Percentiles rank a stretch among this genome's conserved stretches.
Evolutionary conservation across 805 yeast genomes (phyloP).

Genomic region (Yamadazyma laniorum): DNA sequence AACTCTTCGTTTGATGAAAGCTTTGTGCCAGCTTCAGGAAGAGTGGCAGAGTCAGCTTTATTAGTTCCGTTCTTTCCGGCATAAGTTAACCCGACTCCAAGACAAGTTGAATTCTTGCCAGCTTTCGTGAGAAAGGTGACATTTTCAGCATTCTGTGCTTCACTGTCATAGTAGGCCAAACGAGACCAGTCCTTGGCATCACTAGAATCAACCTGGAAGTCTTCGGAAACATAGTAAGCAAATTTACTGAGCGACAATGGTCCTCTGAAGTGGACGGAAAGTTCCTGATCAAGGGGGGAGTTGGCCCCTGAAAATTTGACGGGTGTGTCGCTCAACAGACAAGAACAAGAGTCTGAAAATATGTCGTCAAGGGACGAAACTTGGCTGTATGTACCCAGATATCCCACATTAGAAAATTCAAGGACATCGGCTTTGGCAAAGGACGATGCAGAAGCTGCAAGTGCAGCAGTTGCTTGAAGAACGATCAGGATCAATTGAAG

Average conservation of each 20-base stretch:
- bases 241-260: conserved; percentile 61
- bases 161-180: conserved; percentile 56
- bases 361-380: conserved; percentile 45
- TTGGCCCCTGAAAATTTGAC: conserved; percentile 54
- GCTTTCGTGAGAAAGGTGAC: conserved; percentile 67
- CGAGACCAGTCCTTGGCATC: conserved; percentile 54
- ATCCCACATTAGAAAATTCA: conserved; percentile 56
- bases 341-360: conserved; percentile 45
- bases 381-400: conserved; percentile 48
- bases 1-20: conserved; percentile 60
- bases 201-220: conserved; percentile 33
- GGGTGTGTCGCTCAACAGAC: conserved; percentile 38
- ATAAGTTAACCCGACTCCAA: conserved; percentile 66
- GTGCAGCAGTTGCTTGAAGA: not conserved
- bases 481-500: not conserved
- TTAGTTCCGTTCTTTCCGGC: conserved; percentile 57
- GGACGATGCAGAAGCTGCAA: conserved; percentile 2
- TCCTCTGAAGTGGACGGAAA: conserved; percentile 78
- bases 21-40: conserved; percentile 47
- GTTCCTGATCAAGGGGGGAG: conserved; percentile 65
- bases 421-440: conserved; percentile 20
- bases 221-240: conserved; percentile 55
- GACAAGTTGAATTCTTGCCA: conserved; percentile 59
- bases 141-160: conserved; percentile 50
- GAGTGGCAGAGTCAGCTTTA: conserved; percentile 44